Evolutionary conservation across 2,329 filamentous ascomycete species (phyloP), one percentile per base, ranked within the genome.

Genomic region (Aspergillus fumigatiaffinis): DNA sequence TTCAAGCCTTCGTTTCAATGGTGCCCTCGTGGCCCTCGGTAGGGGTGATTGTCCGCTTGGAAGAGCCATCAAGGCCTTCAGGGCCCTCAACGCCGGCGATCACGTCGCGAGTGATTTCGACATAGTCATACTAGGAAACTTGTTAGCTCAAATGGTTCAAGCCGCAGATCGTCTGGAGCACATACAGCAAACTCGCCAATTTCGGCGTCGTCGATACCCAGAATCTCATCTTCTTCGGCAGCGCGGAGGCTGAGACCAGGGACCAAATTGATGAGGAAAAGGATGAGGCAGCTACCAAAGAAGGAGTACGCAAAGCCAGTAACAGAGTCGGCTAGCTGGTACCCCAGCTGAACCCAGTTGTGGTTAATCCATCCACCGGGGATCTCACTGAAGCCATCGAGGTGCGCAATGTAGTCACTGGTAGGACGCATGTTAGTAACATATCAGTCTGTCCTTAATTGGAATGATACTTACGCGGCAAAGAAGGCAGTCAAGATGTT

Each of bases 201-300:
- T 76, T 96, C 91, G 25, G 89, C 87, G 67, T 96, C 92, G 68
- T 96, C 91, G 59, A 95, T 92, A 63, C 91, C 91, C 46, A 91
- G 79, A 52, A 92, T 86, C 74, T 96, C 91, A 41, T 90, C 88
- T 61, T 94, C 88, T 65, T 91, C 87, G 14, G 79, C 82, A 0
- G 87, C 87, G 51, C 91, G 89, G 48, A 96, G 85, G 56, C 84
- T 84, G 42, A 95, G 79, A 12, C 88, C 87, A 0, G 91, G 90
- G 26, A 94, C 81, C 63, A 91, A 80, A 72, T 92, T 92, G 77
- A 93, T 87, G 63, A 92, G 65, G 73, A 91, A 89, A 9, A 94
- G 84, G 68, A 95, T 94, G 57, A 92, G 70, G 71, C 86, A 90
- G 32, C 90, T 93, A 54, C 87, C 84, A 53, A 82, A 76, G 74